Evolutionary conservation across 2,329 filamentous ascomycete genomes (phyloP).

Genomic region (Colletotrichum sansevieriae): DNA sequence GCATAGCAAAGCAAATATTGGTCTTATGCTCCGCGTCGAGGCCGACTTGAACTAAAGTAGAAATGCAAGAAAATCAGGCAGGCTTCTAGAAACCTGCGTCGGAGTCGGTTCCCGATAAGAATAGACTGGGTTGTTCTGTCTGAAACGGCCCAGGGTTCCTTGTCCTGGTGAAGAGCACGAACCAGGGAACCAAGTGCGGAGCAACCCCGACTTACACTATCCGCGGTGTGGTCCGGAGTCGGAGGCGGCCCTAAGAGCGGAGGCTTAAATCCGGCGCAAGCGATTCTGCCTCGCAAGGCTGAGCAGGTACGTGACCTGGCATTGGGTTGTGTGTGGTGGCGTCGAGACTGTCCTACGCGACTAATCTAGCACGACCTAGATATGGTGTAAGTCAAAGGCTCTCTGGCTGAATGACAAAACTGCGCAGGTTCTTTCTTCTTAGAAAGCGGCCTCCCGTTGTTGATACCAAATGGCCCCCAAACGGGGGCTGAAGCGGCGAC

Average conservation of each 20-base stretch:
- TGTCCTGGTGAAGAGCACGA: background rate
- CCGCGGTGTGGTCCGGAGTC: constrained; percentile 1
- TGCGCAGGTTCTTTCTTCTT: background rate
- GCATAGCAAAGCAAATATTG: too few relatives aligned
- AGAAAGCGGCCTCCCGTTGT: constrained; percentile 28
- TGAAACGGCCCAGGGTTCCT: constrained; percentile 9
- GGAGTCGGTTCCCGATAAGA: background rate
- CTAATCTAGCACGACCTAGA: background rate
- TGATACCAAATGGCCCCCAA: constrained; percentile 22
- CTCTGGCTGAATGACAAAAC: background rate
- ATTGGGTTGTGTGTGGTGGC: background rate
- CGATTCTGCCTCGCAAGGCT: constrained; percentile 36
- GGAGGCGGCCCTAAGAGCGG: constrained; percentile 29
- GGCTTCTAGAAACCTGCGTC: too few relatives aligned
- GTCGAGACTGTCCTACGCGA: constrained; percentile 4
- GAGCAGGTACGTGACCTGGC: background rate
- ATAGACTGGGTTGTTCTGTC: background rate
- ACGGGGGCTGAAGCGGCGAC: constrained; percentile 20
- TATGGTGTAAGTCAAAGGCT: background rate
- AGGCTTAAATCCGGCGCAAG: background rate
- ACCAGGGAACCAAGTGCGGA: background rate
- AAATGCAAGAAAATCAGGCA: too few relatives aligned
- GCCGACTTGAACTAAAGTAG: too few relatives aligned
- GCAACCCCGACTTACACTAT: background rate
- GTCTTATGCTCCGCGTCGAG: too few relatives aligned